Evolutionary conservation across 2,329 filamentous ascomycete genomes (phyloP).

Genomic region (Aspergillus phoenicis): DNA sequence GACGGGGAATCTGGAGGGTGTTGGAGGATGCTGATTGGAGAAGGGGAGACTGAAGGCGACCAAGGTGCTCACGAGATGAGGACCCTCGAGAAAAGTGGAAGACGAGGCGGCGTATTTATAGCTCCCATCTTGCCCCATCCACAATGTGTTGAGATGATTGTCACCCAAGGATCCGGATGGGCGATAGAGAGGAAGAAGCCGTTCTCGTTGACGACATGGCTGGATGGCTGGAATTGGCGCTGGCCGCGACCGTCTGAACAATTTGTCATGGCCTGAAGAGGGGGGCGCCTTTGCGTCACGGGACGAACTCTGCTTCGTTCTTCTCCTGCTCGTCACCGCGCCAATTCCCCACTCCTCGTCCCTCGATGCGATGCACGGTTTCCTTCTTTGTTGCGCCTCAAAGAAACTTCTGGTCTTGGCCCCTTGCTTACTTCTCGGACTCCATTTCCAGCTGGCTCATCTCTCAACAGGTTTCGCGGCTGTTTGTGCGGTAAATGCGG

Average conservation of each 20-base stretch:
- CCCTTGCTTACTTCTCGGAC: not conserved
- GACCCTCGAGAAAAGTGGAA: conserved; percentile 23
- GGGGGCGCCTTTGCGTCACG: conserved; percentile 9
- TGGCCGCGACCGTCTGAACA: conserved; percentile 38
- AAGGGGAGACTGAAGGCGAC: conserved; percentile 12
- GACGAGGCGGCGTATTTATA: conserved; percentile 29
- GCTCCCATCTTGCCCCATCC: not conserved
- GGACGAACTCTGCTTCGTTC: conserved; percentile 3
- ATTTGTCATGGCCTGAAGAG: conserved; percentile 23
- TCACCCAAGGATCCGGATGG: not conserved
- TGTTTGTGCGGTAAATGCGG: not conserved
- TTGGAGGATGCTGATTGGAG: conserved; percentile 51
- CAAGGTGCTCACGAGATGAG: conserved; percentile 32
- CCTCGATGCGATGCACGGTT: not conserved
- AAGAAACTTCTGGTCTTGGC: not conserved
- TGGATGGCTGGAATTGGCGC: not conserved
- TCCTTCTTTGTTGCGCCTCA: no score
- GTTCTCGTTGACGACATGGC: conserved; percentile 16
- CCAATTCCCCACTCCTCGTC: not conserved
- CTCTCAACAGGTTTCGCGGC: not conserved
- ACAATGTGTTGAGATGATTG: not conserved
- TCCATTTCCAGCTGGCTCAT: not conserved
- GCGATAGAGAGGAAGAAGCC: no score
- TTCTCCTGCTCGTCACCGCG: not conserved
- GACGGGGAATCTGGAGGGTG: not conserved